A percentile compares a stretch with the other conserved stretches of the same genome.
Conservation (phyloP, 371 early-diverging fungal species). For the Nosema granulosis region DNA sequence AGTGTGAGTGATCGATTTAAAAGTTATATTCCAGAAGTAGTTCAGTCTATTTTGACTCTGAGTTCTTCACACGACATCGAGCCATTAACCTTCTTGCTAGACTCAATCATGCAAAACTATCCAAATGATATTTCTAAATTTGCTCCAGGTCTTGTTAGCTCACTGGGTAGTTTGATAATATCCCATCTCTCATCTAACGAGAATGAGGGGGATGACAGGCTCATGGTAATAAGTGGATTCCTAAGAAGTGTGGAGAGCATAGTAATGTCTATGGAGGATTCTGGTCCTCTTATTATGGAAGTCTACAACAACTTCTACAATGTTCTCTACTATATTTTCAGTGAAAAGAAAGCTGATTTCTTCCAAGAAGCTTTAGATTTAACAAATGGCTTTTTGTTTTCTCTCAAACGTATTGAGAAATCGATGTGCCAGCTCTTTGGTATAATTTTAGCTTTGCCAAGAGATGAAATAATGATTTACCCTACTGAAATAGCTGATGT, state of each 20-base stretch:
- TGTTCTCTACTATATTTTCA: slow-evolving; percentile 51
- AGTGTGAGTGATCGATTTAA: slow-evolving; percentile 19
- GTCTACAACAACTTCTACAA: slow-evolving; percentile 46
- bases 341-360: slow-evolving; percentile 56
- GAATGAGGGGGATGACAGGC: slow-evolving; percentile 50
- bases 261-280: slow-evolving; percentile 45
- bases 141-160: slow-evolving; percentile 61
- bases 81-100: slow-evolving; percentile 56
- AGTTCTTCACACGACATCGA: slow-evolving; percentile 61
- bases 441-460: slow-evolving; percentile 45
- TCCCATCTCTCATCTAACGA: slow-evolving; percentile 47
- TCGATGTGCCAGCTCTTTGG: slow-evolving; percentile 57
- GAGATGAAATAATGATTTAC: slow-evolving; percentile 55
- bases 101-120: slow-evolving; percentile 60
- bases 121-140: slow-evolving; percentile 56
- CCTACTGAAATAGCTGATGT: slow-evolving; percentile 56
- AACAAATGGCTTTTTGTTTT: slow-evolving; percentile 55
- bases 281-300: slow-evolving; percentile 24
- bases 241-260: slow-evolving; percentile 59
- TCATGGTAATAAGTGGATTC: slow-evolving; percentile 57
- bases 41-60: slow-evolving; percentile 53
- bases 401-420: slow-evolving; percentile 56
- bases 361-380: slow-evolving; percentile 62
- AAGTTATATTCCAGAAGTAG: slow-evolving; percentile 50
- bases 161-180: slow-evolving; percentile 47